Evolutionary conservation across 2,329 filamentous ascomycete genomes (phyloP), one percentile per base, ranked within the genome.

Genomic region (Aplosporella prunicola): DNA sequence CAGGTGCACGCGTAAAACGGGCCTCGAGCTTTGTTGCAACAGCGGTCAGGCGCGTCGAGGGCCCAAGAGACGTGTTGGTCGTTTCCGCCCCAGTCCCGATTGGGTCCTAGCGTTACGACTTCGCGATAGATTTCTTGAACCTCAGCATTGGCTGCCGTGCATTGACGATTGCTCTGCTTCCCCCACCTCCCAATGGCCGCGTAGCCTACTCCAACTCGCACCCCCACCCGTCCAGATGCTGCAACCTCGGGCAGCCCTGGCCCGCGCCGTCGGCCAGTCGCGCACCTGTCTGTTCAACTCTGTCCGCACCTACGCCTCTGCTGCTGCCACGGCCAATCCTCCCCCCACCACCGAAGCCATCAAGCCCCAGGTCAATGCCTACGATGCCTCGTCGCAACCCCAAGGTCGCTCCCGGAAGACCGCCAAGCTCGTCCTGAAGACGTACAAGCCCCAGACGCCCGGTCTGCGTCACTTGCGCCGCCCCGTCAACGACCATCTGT

Each of bases 401-500:
- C 9, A 20, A 9, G 33, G 27, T 10, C 28, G 30, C 2, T 24
- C 34, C 10, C 32, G 20, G 8, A 35, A 33, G 14, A 27, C 9
- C 9, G 24, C 16, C 24, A n/a, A 57, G 43, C 61, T 67, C 43
- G 58, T 63, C 20, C 58, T 96, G 60, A 79, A 85, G 51, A 91
- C 83, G 37, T 98, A 95, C 63, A 96, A 84, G 60, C 91, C 91
- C 23, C 79, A 86, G 51, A 95, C 91, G 1, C 89, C 89, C 9
- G 91, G 91, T 72, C 63, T 93, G 42, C 80, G 91, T 53, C 91
- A 98, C 74, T 69, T 98, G 47, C 82, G 81, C 60, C 77, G 91
- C 28, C 87, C 91, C 10, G 80, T 95, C 63, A 96, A 96, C 63
- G 87, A 95, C 53, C 91, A 98, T 61, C 68, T 98, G 30, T 96